Evolutionary conservation across 345 rosid genomes (phyloP).

Genomic region (Moricandia moricandioides): DNA sequence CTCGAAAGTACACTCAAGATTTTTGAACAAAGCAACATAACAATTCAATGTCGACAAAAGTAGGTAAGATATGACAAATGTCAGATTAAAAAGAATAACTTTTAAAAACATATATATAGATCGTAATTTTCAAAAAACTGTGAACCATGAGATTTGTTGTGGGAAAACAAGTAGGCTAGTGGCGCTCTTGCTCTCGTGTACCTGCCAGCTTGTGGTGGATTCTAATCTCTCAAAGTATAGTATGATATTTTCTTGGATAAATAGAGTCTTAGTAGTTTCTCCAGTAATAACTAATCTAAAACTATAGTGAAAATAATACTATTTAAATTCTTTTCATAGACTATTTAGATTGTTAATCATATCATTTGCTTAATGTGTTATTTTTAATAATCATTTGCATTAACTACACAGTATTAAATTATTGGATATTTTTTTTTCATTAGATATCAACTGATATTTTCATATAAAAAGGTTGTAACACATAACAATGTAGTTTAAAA

Average conservation of each 20-base stretch:
- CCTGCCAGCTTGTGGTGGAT: neutral
- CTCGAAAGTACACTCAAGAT: slow-evolving; percentile 9
- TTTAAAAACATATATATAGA: neutral
- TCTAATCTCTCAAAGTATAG: neutral
- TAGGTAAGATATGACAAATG: neutral
- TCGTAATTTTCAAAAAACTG: neutral
- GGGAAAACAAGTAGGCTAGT: slow-evolving; percentile 15
- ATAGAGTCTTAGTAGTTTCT: neutral
- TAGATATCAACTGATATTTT: no score
- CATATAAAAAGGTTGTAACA: no score
- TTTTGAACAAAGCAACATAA: slow-evolving; percentile 4
- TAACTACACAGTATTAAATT: no score
- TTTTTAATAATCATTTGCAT: no score
- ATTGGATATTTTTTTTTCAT: no score
- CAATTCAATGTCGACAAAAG: neutral
- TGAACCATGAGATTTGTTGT: neutral
- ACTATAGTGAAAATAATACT: neutral
- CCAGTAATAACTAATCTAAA: neutral
- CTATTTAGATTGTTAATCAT: neutral
- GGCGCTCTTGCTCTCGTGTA: neutral
- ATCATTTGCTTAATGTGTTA: neutral
- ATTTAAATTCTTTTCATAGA: neutral
- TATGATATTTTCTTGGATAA: slow-evolving; percentile 3
- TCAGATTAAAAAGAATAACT: neutral
- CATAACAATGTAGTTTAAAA: no score